These are phyloP conservation scores for Raffaelea deltoideospora DNA, from an alignment of 2,329 filamentous ascomycete species.

Conservation along the genomic window DNA sequence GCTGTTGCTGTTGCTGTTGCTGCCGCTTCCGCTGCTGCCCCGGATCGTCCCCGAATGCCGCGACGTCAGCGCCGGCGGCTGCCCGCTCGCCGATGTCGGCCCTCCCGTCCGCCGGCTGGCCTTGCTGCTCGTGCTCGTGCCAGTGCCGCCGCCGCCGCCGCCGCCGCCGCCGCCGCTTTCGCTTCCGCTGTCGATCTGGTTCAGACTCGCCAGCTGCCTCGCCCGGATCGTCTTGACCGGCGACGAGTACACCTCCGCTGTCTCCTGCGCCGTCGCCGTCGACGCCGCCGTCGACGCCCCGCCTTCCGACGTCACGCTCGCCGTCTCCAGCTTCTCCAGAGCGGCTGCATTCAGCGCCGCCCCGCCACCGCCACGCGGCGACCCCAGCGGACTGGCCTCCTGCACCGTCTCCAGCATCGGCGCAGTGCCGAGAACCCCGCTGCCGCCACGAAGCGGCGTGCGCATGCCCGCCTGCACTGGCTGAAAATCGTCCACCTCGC, in stretches of 20 bases:
- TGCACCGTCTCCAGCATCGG: slow-evolving; percentile 77
- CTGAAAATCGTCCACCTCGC: slow-evolving; percentile 36
- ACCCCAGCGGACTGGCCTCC: slow-evolving; percentile 67
- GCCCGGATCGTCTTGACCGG: slow-evolving; percentile 26
- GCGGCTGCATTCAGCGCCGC: slow-evolving; percentile 27
- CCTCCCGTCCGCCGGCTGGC: slow-evolving; percentile 26
- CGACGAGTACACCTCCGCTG: slow-evolving; percentile 15
- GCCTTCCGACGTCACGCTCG: slow-evolving; percentile 29
- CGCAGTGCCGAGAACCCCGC: slow-evolving; percentile 39
- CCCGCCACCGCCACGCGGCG: too few species aligned
- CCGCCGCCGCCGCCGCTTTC: slow-evolving; percentile 56
- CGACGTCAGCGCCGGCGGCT: slow-evolving; percentile 37
- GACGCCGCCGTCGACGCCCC: slow-evolving; percentile 24
- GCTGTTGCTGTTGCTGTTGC: slow-evolving; percentile 20
- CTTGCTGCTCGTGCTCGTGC: too few species aligned
- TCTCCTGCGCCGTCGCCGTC: slow-evolving; percentile 25
- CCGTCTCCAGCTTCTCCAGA: slow-evolving; percentile 32
- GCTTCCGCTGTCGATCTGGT: slow-evolving; percentile 23
- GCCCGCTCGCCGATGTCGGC: slow-evolving; percentile 12
- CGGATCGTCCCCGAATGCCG: slow-evolving; percentile 41
- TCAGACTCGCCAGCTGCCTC: slow-evolving; percentile 42
- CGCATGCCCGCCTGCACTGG: slow-evolving; percentile 35
- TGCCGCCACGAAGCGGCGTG: slow-evolving; percentile 46
- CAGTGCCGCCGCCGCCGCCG: too few species aligned
- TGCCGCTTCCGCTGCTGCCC: slow-evolving; percentile 26